Percentiles rank a stretch among this genome's conserved stretches.
Evolutionary conservation across 345 rosid species (phyloP).

Genomic region (Hibiscus syriacus): DNA sequence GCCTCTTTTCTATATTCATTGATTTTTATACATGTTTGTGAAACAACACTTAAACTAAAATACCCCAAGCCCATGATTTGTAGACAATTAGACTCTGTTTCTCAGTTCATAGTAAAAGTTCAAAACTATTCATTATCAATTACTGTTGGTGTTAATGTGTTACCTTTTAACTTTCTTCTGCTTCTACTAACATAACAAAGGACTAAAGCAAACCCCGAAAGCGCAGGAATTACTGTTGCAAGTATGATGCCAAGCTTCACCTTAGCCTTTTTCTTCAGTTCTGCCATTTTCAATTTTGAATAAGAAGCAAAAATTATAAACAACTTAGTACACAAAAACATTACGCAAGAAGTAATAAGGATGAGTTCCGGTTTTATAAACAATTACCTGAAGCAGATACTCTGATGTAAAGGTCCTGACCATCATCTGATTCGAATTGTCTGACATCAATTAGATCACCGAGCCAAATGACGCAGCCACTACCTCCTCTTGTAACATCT

Average conservation of each 20-base stretch:
- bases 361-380: neutral
- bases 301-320: neutral
- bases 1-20: too few relatives aligned
- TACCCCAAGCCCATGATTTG: too few relatives aligned
- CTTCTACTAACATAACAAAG: neutral
- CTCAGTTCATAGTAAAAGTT: too few relatives aligned
- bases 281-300: neutral
- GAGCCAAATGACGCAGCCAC: conserved; percentile 13
- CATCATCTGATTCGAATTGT: neutral
- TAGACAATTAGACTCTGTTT: too few relatives aligned
- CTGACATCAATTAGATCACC: conserved; percentile 12
- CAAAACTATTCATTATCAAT: too few relatives aligned
- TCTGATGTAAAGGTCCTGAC: conserved; percentile 43
- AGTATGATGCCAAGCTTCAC: neutral
- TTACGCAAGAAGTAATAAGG: neutral
- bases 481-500: conserved; percentile 9
- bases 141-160: too few relatives aligned
- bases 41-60: too few relatives aligned
- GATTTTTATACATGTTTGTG: too few relatives aligned
- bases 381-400: conserved; percentile 30
- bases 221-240: neutral
- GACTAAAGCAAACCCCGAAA: neutral
- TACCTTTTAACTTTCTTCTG: neutral
- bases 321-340: too few relatives aligned
- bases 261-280: neutral